Evolutionary conservation across 495 filamentous ascomycete species (phyloP), one percentile per base, ranked within the genome.

Genomic region (Podospora pseudopauciseta): DNA sequence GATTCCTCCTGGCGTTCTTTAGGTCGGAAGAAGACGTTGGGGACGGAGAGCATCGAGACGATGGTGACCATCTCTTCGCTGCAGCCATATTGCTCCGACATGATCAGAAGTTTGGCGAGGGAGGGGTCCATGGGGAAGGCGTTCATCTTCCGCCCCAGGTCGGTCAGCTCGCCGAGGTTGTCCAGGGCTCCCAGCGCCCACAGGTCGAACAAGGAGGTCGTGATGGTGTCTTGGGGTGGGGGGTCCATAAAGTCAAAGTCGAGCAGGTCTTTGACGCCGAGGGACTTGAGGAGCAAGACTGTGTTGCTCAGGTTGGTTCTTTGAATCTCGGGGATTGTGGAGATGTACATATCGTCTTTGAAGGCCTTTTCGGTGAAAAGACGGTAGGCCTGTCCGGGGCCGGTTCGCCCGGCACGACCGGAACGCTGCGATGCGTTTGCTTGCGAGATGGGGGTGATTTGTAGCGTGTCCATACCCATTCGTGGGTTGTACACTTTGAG

Each of bases 211-310:
- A 99, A 86, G 1, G 93, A 97, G 0, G 96, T 99, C 9, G 92
- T 92, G 72, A 99, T 99, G 5, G 93, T 97, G 69, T 99, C 96
- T 79, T 99, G 96, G 0, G 96, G 95, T 6, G 96, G 96, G 0
- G 96, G 95, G 71, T 99, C 96, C 93, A 99, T 97, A 73, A 99
- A 99, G 75, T 98, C 93, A 72, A 99, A 99, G 72, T 99, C 96
- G 2, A 99, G 82, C 19, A 99, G 83, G 71, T 99, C 93, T 74
- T 91, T 93, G 30, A 99, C 95, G 2, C 94, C 94, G 7, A 99
- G 83, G 1, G 93, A 97, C 75, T 99, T 99, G 61, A 99, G 83
- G 11, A 99, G 85, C 15, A 99, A 83, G 2, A 98, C 94, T 0
- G 94, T 99, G 71, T 98, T 98, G 72, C 91, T 89, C 16, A 99